These are phyloP conservation scores for Plantago coronopus DNA, from an alignment of 305 asterid species.

Conservation along the genomic window DNA sequence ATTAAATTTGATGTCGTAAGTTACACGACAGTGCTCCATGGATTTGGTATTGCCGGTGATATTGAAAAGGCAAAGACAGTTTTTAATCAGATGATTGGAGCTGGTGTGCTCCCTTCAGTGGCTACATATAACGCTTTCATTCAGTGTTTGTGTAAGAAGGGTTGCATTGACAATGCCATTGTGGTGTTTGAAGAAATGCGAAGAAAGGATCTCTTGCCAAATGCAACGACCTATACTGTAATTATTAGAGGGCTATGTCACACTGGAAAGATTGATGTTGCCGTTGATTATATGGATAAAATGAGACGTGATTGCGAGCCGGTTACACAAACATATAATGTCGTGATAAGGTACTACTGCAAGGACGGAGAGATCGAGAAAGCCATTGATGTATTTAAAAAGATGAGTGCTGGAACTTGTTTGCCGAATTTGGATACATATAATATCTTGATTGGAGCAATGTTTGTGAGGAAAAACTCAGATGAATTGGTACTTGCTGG, in stretches of 20 bases:
- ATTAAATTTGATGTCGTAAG: slow-evolving; percentile 76
- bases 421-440: slow-evolving; percentile 86
- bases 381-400: slow-evolving; percentile 59
- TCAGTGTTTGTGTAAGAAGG: slow-evolving; percentile 87
- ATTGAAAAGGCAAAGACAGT: slow-evolving; percentile 61
- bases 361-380: slow-evolving; percentile 78
- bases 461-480: slow-evolving; percentile 77
- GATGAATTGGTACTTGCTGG: slow-evolving; percentile 78
- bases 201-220: slow-evolving; percentile 70
- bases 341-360: slow-evolving; percentile 68
- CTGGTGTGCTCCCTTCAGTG: slow-evolving; percentile 80
- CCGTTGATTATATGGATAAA: slow-evolving; percentile 52
- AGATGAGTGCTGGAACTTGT: slow-evolving; percentile 57
- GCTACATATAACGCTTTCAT: slow-evolving; percentile 81
- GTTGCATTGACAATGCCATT: slow-evolving; percentile 67
- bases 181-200: slow-evolving; percentile 63
- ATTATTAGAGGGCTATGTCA: slow-evolving; percentile 82
- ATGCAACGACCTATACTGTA: slow-evolving; percentile 63
- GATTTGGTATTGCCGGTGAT: slow-evolving; percentile 76
- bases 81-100: slow-evolving; percentile 69
- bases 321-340: slow-evolving; percentile 68
- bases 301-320: slow-evolving; percentile 75
- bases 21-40: slow-evolving; percentile 81
- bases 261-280: slow-evolving; percentile 58
- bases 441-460: slow-evolving; percentile 68